Percentiles rank a stretch among this genome's conserved stretches.
phyloP scores from a whole-genome alignment of 352 stramenopile genomes.

The Pythium biforme region DNA sequence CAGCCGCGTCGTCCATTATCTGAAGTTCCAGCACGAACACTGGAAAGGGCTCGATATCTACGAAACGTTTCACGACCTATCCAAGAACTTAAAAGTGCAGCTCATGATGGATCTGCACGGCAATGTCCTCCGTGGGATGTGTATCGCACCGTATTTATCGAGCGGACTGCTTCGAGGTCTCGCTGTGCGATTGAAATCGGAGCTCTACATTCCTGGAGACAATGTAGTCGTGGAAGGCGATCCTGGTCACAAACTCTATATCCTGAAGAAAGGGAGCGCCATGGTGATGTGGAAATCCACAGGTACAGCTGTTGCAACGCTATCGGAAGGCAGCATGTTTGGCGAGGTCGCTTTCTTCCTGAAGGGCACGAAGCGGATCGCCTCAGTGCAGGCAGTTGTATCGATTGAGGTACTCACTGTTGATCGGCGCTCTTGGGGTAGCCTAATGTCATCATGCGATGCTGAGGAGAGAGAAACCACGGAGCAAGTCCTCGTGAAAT shows the following conservation, averaged over 20 bases:
- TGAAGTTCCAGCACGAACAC: constrained; percentile 71
- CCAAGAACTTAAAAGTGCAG: constrained; percentile 59
- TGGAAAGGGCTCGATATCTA: constrained; percentile 71
- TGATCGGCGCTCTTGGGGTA: constrained; percentile 49
- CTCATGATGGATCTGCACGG: constrained; percentile 79
- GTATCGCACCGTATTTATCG: constrained; percentile 55
- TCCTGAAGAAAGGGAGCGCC: constrained; percentile 61
- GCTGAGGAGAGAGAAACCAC: constrained; percentile 39
- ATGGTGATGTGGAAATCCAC: constrained; percentile 72
- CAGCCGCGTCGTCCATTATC: constrained; percentile 60
- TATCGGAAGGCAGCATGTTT: constrained; percentile 60
- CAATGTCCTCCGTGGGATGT: constrained; percentile 43
- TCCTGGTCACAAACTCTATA: constrained; percentile 63
- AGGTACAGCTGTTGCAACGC: constrained; percentile 55
- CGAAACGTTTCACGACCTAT: constrained; percentile 69
- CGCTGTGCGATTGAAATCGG: constrained; percentile 55
- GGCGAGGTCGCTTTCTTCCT: constrained; percentile 79
- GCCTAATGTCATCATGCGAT: constrained; percentile 45
- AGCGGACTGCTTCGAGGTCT: constrained; percentile 54
- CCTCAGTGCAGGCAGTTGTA: constrained; percentile 58
- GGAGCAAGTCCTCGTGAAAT: constrained; percentile 41
- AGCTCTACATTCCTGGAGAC: constrained; percentile 74
- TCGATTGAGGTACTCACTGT: constrained; percentile 65
- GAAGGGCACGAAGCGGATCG: constrained; percentile 51
- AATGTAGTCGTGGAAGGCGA: constrained; percentile 70